phyloP scores from a whole-genome alignment of 176 grass and related monocot species.

The Urochloa ruziziensis region DNA sequence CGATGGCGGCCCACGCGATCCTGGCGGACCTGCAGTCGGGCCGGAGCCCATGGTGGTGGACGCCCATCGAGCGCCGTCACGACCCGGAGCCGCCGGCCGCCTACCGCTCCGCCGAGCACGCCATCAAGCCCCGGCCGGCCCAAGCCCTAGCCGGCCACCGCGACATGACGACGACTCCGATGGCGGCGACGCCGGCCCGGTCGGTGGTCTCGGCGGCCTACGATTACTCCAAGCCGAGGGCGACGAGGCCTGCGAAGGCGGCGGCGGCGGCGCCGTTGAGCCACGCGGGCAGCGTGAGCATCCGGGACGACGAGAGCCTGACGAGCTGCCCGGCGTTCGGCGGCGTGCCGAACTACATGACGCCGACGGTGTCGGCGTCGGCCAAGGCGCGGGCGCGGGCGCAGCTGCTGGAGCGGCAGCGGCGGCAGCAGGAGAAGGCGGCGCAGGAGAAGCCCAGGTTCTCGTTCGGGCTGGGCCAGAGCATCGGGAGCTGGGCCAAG shows the following conservation, averaged over 20 bases:
- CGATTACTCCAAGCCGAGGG: conserved; percentile 33
- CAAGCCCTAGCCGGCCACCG: neutral
- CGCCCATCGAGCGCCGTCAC: conserved; percentile 49
- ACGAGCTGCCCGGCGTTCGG: conserved; percentile 76
- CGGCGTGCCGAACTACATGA: conserved; percentile 89
- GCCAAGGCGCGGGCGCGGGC: conserved; percentile 66
- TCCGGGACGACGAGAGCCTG: conserved; percentile 87
- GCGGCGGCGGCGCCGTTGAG: neutral
- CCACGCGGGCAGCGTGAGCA: conserved; percentile 25
- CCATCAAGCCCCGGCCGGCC: neutral
- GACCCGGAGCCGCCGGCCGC: conserved; percentile 7
- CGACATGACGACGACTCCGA: neutral
- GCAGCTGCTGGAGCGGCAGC: conserved; percentile 6
- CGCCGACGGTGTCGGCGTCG: conserved; percentile 76
- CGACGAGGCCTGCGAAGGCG: neutral
- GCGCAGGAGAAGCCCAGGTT: conserved; percentile 66
- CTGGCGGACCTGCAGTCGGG: conserved; percentile 69
- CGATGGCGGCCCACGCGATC: conserved; percentile 59
- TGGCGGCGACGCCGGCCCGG: conserved; percentile 45
- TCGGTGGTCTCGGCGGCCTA: conserved; percentile 38
- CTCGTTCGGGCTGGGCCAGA: conserved; percentile 61
- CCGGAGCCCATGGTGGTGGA: conserved; percentile 74
- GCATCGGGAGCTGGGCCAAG: conserved; percentile 63
- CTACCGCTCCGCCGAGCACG: neutral
- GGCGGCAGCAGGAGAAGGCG: conserved; percentile 28